These are phyloP conservation scores for Diaporthe sp. DNA, from an alignment of 2,329 filamentous ascomycete genomes.

Conservation along the genomic window DNA sequence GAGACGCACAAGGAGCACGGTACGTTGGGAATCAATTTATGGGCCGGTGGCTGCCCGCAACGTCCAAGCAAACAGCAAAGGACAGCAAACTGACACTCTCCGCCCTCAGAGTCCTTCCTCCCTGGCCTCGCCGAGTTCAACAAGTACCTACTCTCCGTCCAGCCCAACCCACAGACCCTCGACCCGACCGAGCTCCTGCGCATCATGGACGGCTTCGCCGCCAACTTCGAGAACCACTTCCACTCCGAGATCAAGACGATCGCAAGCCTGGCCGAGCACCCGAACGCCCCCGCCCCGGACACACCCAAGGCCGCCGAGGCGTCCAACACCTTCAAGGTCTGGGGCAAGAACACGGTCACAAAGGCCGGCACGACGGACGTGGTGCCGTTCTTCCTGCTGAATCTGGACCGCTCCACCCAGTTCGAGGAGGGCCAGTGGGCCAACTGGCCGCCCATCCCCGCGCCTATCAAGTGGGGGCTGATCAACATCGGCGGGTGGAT, in stretches of 20 bases:
- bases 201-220: slow-evolving; percentile 65
- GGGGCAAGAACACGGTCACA: slow-evolving; percentile 74
- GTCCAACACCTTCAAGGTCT: slow-evolving; percentile 66
- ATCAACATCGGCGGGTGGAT: slow-evolving; percentile 69
- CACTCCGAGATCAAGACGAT: slow-evolving; percentile 68
- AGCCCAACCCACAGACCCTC: slow-evolving; percentile 54
- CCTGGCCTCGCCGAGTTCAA: slow-evolving; percentile 64
- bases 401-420: slow-evolving; percentile 66
- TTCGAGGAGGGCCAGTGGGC: slow-evolving; percentile 70
- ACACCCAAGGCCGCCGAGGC: slow-evolving; percentile 60
- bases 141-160: slow-evolving; percentile 61
- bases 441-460: slow-evolving; percentile 75
- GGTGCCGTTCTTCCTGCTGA: slow-evolving; percentile 74
- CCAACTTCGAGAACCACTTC: slow-evolving; percentile 66
- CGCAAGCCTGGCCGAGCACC: slow-evolving; percentile 61
- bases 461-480: slow-evolving; percentile 69
- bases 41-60: background rate
- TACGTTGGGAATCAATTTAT: slow-evolving; percentile 44
- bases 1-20: slow-evolving; percentile 68
- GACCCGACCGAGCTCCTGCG: slow-evolving; percentile 58
- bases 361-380: slow-evolving; percentile 71
- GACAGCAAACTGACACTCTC: background rate
- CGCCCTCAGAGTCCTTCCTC: slow-evolving; percentile 60
- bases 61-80: background rate
- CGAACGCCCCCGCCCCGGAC: slow-evolving; percentile 62